These are phyloP conservation scores for Boletales sp. DNA, from an alignment of 768 basidiomycete species.

Conservation along the genomic window DNA sequence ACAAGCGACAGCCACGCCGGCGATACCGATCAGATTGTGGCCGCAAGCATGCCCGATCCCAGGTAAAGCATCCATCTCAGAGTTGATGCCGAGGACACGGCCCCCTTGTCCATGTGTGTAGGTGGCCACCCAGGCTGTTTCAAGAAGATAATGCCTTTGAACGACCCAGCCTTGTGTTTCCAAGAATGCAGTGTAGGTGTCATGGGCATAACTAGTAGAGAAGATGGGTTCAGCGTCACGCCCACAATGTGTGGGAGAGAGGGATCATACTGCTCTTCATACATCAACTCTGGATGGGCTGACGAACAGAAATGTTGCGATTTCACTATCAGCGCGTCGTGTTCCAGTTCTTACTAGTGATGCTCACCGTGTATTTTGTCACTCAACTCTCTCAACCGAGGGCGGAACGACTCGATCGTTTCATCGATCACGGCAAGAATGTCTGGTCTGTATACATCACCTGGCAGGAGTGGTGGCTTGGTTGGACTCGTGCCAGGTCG, in stretches of 20 bases:
- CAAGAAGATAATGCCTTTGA: conserved; percentile 55
- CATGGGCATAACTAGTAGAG: conserved; percentile 59
- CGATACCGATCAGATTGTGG: conserved; percentile 78
- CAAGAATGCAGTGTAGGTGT: conserved; percentile 66
- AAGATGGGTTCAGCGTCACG: not conserved
- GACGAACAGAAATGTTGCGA: not conserved
- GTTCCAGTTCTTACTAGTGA: not conserved
- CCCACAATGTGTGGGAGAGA: not conserved
- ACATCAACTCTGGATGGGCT: conserved; percentile 74
- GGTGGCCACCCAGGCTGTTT: conserved; percentile 77
- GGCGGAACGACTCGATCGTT: conserved; percentile 49
- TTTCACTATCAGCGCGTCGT: not conserved
- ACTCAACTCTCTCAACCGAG: conserved; percentile 59
- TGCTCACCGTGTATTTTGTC: conserved; percentile 65
- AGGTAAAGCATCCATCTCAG: conserved; percentile 70
- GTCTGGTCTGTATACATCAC: conserved; percentile 51
- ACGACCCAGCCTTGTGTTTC: conserved; percentile 62
- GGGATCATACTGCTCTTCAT: conserved; percentile 55
- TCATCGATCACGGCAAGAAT: conserved; percentile 57
- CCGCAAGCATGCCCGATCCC: conserved; percentile 73
- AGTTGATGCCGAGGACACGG: conserved; percentile 72
- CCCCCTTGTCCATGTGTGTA: conserved; percentile 65
- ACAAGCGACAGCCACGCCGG: conserved; percentile 68
- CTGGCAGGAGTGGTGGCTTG: conserved; percentile 24
- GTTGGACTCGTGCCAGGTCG: conserved; percentile 31